A percentile compares a stretch with the other conserved stretches of the same genome.
phyloP scores from a whole-genome alignment of 192 early-diverging fungal genomes.

The Entrophospora sp. region DNA sequence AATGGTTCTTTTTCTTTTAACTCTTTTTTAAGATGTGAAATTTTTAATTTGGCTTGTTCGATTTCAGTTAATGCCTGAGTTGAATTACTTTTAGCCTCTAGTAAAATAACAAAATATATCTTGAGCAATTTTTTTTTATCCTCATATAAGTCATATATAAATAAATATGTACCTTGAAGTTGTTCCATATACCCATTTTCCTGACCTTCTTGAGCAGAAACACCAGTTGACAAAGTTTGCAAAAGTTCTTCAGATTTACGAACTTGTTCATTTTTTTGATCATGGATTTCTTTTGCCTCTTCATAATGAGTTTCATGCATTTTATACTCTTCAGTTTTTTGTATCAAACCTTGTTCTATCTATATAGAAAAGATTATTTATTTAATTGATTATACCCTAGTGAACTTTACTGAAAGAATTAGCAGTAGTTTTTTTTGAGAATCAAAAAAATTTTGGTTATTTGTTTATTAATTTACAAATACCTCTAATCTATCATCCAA shows the following conservation, averaged over 20 bases:
- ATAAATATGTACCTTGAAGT: slow-evolving; percentile 51
- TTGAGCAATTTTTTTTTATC: too few relatives aligned
- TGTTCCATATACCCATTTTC: slow-evolving; percentile 97
- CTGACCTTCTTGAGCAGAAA: slow-evolving; percentile 82
- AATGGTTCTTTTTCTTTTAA: slow-evolving; percentile 58
- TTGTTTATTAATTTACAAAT: too few relatives aligned
- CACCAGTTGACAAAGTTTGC: slow-evolving; percentile 87
- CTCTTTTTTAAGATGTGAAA: slow-evolving; percentile 66
- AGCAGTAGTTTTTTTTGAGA: too few relatives aligned
- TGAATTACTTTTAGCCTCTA: slow-evolving; percentile 56
- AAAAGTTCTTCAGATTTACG: slow-evolving; percentile 73
- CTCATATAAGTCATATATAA: too few relatives aligned
- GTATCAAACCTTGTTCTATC: slow-evolving; percentile 35
- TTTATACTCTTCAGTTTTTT: slow-evolving; percentile 30
- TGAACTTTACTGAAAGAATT: too few relatives aligned
- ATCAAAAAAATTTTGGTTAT: too few relatives aligned
- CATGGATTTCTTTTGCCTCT: slow-evolving; percentile 39
- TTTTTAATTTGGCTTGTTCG: slow-evolving; percentile 78
- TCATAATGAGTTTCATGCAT: slow-evolving; percentile 39
- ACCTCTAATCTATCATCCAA: slow-evolving; percentile 36
- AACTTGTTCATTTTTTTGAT: slow-evolving; percentile 48
- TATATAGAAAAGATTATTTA: slow-evolving; percentile 4
- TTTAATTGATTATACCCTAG: too few relatives aligned
- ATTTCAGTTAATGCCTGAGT: slow-evolving; percentile 54
- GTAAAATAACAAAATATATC: too few relatives aligned